A percentile compares a stretch with the other conserved stretches of the same genome.
These are phyloP conservation scores for Thuidium tamariscinum DNA, from an alignment of 225 moss, liverwort and hornwort species.

Conservation along the genomic window DNA sequence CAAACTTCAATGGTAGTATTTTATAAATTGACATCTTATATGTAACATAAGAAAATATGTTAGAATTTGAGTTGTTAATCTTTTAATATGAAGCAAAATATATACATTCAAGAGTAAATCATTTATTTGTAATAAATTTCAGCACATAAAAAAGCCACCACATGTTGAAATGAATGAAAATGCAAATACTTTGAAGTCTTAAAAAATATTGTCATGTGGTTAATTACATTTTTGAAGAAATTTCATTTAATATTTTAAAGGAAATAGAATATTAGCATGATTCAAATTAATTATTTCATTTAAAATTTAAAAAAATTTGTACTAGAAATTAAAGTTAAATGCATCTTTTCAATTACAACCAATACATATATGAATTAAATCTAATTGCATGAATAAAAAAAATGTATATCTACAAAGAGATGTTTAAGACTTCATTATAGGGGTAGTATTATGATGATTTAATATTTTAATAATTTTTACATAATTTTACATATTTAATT, in stretches of 20 bases:
- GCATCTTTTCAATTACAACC: neutral
- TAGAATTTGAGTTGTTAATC: neutral
- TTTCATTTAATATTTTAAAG: neutral
- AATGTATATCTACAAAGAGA: neutral
- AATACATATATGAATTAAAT: neutral
- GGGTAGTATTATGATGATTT: neutral
- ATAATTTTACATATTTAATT: neutral
- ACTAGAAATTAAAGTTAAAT: neutral
- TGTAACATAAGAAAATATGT: neutral
- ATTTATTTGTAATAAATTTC: neutral
- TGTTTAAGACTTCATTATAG: neutral
- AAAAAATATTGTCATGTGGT: neutral
- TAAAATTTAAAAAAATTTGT: accelerated
- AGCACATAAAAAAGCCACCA: too few species aligned
- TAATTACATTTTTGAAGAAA: neutral
- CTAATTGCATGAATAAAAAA: neutral
- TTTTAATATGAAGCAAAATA: neutral
- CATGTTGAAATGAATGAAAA: neutral
- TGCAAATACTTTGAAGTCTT: neutral
- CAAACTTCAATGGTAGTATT: neutral
- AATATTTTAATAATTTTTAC: neutral
- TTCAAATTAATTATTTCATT: neutral
- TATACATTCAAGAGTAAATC: neutral
- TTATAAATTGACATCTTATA: neutral
- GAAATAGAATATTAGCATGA: neutral